These are phyloP conservation scores for Mortierella sp. DNA, from an alignment of 371 early-diverging fungal genomes.

Conservation along the genomic window DNA sequence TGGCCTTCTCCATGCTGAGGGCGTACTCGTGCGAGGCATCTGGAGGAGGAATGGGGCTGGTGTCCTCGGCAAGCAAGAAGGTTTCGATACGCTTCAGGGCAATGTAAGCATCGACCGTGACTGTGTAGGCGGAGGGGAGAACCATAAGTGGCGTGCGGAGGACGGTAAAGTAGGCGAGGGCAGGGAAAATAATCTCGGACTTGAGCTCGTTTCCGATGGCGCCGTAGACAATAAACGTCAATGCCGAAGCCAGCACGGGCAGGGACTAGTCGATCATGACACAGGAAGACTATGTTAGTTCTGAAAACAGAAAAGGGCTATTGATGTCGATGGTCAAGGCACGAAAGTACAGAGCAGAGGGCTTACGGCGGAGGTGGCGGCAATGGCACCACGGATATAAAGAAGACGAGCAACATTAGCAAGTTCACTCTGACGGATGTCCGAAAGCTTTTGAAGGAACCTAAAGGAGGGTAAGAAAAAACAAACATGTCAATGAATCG, in stretches of 20 bases:
- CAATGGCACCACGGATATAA: constrained; percentile 46
- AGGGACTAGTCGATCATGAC: constrained; percentile 59
- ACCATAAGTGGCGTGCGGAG: constrained; percentile 78
- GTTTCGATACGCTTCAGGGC: constrained; percentile 71
- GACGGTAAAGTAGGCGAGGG: constrained; percentile 62
- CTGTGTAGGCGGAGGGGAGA: constrained; percentile 72
- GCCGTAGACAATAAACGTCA: constrained; percentile 54
- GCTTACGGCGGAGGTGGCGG: constrained; percentile 50
- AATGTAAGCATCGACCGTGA: constrained; percentile 73
- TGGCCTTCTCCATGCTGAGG: constrained; percentile 59
- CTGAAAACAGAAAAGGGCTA: neutral
- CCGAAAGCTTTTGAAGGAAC: constrained; percentile 36
- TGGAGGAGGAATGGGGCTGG: constrained; percentile 56
- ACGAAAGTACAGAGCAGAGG: neutral
- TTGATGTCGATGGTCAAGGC: too few relatives aligned
- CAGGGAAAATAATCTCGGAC: constrained; percentile 57
- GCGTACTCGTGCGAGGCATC: constrained; percentile 54
- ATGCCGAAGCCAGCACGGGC: constrained; percentile 66
- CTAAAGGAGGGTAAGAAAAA: neutral
- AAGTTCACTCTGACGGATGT: constrained; percentile 35
- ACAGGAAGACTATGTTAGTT: constrained; percentile 10
- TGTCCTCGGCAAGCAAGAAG: constrained; percentile 76
- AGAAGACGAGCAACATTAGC: constrained; percentile 28
- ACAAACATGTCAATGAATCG: too few relatives aligned
- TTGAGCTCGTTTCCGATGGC: constrained; percentile 50